A percentile compares a stretch with the other conserved stretches of the same genome.
phyloP scores from a whole-genome alignment of 768 basidiomycete genomes.

The Neoboletus magnificus region DNA sequence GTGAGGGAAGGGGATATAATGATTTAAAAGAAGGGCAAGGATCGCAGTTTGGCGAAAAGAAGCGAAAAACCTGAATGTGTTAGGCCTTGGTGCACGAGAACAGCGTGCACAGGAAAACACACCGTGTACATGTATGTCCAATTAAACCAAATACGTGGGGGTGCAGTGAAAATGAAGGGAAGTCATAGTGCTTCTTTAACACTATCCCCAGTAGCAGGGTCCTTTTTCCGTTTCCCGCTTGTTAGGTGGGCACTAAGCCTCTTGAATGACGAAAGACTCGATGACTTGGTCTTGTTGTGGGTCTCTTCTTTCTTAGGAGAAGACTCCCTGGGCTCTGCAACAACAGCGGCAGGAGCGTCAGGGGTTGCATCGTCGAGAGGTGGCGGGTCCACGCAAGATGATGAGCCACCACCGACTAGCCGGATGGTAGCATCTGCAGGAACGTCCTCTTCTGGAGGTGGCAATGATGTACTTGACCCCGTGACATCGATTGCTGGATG shows the following conservation, averaged over 20 bases:
- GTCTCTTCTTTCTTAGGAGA: slow-evolving; percentile 33
- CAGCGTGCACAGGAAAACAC: slow-evolving; percentile 14
- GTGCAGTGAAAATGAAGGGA: slow-evolving; percentile 9
- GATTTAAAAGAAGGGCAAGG: slow-evolving; percentile 6
- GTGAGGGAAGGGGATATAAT: slow-evolving; percentile 14
- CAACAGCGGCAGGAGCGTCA: slow-evolving; percentile 38
- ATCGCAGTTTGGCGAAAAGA: slow-evolving; percentile 6
- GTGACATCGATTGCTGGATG: slow-evolving; percentile 2
- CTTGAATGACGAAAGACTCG: slow-evolving; percentile 56
- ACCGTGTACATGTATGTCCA: slow-evolving; percentile 21
- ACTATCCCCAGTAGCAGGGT: slow-evolving; percentile 46
- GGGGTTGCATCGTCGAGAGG: slow-evolving; percentile 33
- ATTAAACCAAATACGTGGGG: slow-evolving; percentile 17
- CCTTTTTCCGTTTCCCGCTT: slow-evolving; percentile 49
- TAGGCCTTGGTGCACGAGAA: slow-evolving; percentile 10
- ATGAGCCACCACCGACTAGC: slow-evolving; percentile 56
- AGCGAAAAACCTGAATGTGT: slow-evolving; percentile 13
- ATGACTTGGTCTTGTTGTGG: slow-evolving; percentile 51
- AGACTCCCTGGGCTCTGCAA: slow-evolving; percentile 30
- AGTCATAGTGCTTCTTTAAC: slow-evolving; percentile 38
- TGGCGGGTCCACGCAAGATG: slow-evolving; percentile 27
- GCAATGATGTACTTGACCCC: slow-evolving; percentile 6
- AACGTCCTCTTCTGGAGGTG: slow-evolving; percentile 16
- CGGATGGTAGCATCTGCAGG: slow-evolving; percentile 48
- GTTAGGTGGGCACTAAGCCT: slow-evolving; percentile 44